phyloP scores from a whole-genome alignment of 768 basidiomycete species.

The Lentinula lateritia region DNA sequence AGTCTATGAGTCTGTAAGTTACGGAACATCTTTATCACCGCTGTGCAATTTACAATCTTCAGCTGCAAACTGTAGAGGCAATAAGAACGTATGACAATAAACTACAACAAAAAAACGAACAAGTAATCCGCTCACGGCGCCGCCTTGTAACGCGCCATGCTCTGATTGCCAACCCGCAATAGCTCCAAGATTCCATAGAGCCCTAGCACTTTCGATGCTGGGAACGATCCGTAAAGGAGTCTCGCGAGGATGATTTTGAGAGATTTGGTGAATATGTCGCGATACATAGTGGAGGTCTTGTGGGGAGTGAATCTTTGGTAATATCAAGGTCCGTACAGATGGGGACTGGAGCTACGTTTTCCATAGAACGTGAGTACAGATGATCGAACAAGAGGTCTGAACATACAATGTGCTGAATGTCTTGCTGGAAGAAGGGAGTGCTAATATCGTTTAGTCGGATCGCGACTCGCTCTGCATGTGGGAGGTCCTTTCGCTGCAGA shows the following conservation, averaged over 20 bases:
- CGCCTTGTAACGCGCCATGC: slow-evolving; percentile 41
- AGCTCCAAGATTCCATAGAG: slow-evolving; percentile 56
- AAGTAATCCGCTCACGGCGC: slow-evolving; percentile 57
- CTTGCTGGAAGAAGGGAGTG: slow-evolving; percentile 62
- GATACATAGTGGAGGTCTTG: slow-evolving; percentile 56
- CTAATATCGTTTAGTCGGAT: slow-evolving; percentile 66
- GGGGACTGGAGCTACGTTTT: slow-evolving; percentile 34
- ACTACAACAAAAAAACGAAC: slow-evolving; percentile 34
- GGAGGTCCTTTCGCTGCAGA: slow-evolving; percentile 27
- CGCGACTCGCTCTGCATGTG: slow-evolving; percentile 48
- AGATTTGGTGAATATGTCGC: slow-evolving; percentile 29
- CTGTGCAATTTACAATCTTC: slow-evolving; percentile 69
- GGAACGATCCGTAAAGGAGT: slow-evolving; percentile 57
- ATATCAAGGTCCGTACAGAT: slow-evolving; percentile 59
- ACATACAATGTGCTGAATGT: slow-evolving; percentile 55
- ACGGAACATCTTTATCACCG: background rate
- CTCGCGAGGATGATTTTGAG: slow-evolving; percentile 18
- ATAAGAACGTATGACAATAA: background rate
- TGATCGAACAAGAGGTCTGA: background rate
- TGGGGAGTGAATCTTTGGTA: slow-evolving; percentile 79
- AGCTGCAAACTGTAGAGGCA: slow-evolving; percentile 70
- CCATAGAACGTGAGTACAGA: background rate
- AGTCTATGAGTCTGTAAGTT: slow-evolving; percentile 48
- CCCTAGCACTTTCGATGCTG: slow-evolving; percentile 81
- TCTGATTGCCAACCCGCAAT: slow-evolving; percentile 69